These are phyloP conservation scores for Phoma sp. DNA, from an alignment of 2,329 filamentous ascomycete genomes.

Conservation along the genomic window DNA sequence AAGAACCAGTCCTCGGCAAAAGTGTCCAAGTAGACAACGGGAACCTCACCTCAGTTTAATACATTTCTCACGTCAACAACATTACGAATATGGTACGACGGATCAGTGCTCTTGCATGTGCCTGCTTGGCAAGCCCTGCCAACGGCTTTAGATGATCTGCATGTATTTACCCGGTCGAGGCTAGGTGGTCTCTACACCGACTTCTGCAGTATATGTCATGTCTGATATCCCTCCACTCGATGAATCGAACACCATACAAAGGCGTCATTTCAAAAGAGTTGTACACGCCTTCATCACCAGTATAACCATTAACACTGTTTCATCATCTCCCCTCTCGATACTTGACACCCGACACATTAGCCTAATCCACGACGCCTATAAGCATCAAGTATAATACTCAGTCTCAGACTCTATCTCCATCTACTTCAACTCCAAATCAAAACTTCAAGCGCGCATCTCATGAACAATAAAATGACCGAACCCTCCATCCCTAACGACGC, in stretches of 20 bases:
- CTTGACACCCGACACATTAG: slow-evolving; percentile 6
- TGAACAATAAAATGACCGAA: background rate
- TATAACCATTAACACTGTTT: background rate
- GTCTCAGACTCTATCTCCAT: background rate
- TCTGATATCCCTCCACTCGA: background rate
- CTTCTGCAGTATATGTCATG: background rate
- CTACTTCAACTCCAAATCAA: background rate
- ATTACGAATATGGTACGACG: background rate
- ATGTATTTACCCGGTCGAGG: slow-evolving; percentile 13
- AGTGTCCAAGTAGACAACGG: background rate
- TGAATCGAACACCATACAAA: background rate
- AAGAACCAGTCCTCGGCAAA: slow-evolving; percentile 17
- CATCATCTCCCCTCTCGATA: background rate
- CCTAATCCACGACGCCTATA: slow-evolving; percentile 5
- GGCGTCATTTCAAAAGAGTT: no score
- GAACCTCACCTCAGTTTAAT: background rate
- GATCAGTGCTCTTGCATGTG: background rate
- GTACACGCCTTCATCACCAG: background rate
- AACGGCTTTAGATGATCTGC: slow-evolving; percentile 1
- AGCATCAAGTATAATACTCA: background rate
- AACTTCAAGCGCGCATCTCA: background rate
- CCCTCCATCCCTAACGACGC: background rate
- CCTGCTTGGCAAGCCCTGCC: background rate
- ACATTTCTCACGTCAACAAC: background rate
- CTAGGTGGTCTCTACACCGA: slow-evolving; percentile 9